phyloP scores from a whole-genome alignment of 345 rosid species.

The Arabis hirsuta region DNA sequence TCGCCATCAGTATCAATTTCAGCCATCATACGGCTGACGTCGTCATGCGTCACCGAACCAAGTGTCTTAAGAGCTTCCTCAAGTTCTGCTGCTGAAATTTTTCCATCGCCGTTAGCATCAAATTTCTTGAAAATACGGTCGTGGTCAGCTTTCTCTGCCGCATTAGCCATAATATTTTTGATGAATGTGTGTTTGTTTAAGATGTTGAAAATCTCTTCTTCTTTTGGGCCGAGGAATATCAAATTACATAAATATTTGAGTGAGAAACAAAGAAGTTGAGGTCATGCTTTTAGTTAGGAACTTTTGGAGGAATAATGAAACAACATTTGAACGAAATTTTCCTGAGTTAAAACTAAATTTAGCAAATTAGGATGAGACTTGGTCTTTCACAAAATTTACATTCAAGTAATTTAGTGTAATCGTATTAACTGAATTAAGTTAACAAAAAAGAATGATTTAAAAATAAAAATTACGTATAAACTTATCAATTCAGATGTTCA shows the following conservation, averaged over 20 bases:
- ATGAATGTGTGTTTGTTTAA: neutral
- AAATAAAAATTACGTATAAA: neutral
- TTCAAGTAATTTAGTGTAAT: neutral
- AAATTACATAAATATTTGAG: conserved; percentile 26
- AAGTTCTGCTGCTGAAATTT: conserved; percentile 71
- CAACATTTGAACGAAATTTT: conserved; percentile 28
- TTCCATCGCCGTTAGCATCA: conserved; percentile 75
- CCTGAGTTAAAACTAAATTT: conserved; percentile 21
- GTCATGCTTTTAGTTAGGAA: conserved; percentile 37
- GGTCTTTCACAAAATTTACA: conserved; percentile 21
- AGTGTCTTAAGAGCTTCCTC: conserved; percentile 71
- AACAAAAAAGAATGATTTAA: too few relatives aligned
- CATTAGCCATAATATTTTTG: conserved; percentile 56
- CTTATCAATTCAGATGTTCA: neutral
- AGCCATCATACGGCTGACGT: conserved; percentile 74
- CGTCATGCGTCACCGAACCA: conserved; percentile 61
- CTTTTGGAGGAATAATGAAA: conserved; percentile 33
- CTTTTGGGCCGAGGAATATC: neutral
- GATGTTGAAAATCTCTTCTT: neutral
- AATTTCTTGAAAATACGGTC: conserved; percentile 73
- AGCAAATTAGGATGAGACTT: conserved; percentile 31
- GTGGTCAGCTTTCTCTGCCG: conserved; percentile 56
- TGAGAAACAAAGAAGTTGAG: conserved; percentile 21
- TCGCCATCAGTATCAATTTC: conserved; percentile 89
- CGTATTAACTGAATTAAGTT: too few relatives aligned